Conservation (phyloP, 2,329 filamentous ascomycete species). For the Dothideomycetes sp. region DNA sequence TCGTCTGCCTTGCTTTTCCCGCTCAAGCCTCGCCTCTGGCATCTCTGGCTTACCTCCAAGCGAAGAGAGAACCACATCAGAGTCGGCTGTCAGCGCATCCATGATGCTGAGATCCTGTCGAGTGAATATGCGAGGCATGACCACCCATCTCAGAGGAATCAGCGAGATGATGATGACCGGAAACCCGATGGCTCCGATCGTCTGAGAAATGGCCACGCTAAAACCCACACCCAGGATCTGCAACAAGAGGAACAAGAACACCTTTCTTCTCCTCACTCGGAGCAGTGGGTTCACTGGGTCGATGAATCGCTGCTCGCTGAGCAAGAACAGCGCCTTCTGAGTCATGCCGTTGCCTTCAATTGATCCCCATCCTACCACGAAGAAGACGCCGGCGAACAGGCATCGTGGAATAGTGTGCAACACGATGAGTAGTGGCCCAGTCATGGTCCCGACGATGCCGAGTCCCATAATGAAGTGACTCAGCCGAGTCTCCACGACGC, state of each 20-base stretch:
- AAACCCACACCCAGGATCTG: conserved; percentile 41
- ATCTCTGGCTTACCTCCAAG: conserved; percentile 38
- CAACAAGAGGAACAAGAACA: conserved; percentile 39
- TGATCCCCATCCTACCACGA: conserved; percentile 43
- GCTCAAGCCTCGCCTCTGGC: conserved; percentile 21
- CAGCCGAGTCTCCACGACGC: conserved; percentile 46
- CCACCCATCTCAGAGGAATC: conserved; percentile 41
- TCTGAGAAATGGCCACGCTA: conserved; percentile 49
- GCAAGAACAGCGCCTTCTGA: conserved; percentile 38
- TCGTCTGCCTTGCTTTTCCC: conserved; percentile 13
- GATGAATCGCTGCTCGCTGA: conserved; percentile 35
- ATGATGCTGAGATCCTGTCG: conserved; percentile 37
- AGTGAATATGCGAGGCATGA: conserved; percentile 41
- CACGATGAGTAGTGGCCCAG: conserved; percentile 41
- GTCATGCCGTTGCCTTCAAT: conserved; percentile 45
- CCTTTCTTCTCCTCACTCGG: conserved; percentile 31
- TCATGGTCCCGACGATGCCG: conserved; percentile 45
- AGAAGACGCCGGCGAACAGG: conserved; percentile 46
- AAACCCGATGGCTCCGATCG: conserved; percentile 49
- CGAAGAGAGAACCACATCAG: conserved; percentile 41
- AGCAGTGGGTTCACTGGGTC: conserved; percentile 37
- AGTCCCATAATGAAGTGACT: conserved; percentile 46
- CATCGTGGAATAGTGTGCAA: conserved; percentile 44
- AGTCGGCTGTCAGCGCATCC: conserved; percentile 44
- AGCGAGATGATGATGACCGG: conserved; percentile 46